Evolutionary conservation across 2,329 filamentous ascomycete species (phyloP).

Genomic region (Venturia aucupariae): DNA sequence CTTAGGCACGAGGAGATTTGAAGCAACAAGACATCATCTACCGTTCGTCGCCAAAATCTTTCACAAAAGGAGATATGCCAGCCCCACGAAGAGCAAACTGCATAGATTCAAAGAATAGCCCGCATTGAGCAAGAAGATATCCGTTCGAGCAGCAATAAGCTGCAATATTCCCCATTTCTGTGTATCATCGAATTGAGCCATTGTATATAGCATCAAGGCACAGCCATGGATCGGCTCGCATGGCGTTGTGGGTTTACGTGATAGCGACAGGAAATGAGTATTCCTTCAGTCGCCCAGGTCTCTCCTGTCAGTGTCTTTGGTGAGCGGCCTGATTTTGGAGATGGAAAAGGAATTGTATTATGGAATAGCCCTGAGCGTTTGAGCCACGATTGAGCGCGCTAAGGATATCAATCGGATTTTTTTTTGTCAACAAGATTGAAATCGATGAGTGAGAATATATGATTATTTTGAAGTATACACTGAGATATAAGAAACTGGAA

Average conservation of each 20-base stretch:
- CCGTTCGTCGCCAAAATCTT: neutral
- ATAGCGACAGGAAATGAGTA: neutral
- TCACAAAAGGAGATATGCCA: neutral
- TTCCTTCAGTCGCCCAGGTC: neutral
- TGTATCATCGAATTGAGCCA: neutral
- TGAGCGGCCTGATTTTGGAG: neutral
- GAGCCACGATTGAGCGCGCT: neutral
- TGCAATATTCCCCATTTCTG: neutral
- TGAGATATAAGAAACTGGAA: too few species aligned
- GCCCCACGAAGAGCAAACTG: neutral
- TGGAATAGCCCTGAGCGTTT: neutral
- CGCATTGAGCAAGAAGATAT: neutral
- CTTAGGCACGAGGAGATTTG: neutral
- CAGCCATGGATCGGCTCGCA: neutral
- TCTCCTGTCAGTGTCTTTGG: neutral
- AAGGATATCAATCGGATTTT: neutral
- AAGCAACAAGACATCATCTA: neutral
- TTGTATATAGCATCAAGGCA: neutral
- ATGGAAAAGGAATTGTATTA: neutral
- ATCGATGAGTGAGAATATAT: too few species aligned
- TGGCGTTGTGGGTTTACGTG: neutral
- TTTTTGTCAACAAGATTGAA: neutral
- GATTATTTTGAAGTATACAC: too few species aligned
- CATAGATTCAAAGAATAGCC: neutral
- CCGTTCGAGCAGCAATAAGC: neutral